Evolutionary conservation across 2,329 filamentous ascomycete genomes (phyloP).

Genomic region (Phaeosphaeriaceae sp.): DNA sequence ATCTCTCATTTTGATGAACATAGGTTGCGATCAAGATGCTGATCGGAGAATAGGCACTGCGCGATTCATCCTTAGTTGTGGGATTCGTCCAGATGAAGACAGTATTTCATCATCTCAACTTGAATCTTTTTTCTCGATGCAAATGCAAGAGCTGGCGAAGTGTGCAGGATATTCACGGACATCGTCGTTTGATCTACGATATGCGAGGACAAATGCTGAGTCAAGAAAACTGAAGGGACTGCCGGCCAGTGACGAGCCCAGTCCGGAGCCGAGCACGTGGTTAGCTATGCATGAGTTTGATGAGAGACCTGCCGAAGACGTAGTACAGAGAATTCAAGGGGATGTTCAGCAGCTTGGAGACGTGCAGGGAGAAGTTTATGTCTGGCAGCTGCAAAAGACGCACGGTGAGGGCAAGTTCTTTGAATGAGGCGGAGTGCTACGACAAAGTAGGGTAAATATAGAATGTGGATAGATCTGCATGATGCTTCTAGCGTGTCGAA

Average conservation of each 20-base stretch:
- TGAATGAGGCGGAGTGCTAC: slow-evolving; percentile 8
- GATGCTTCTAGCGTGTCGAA: too few relatives aligned
- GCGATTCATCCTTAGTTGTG: slow-evolving; percentile 23
- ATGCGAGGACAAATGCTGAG: slow-evolving; percentile 40
- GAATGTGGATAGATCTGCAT: too few relatives aligned
- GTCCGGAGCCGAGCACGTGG: slow-evolving; percentile 34
- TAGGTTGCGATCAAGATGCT: too few relatives aligned
- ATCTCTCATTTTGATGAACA: not conserved
- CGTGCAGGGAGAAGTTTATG: slow-evolving; percentile 18
- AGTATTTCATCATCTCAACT: not conserved
- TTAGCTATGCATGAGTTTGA: slow-evolving; percentile 38
- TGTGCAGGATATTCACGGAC: slow-evolving; percentile 29
- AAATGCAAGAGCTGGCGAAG: slow-evolving; percentile 19
- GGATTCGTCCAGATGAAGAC: slow-evolving; percentile 18
- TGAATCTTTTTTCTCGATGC: slow-evolving; percentile 24
- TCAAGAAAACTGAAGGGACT: slow-evolving; percentile 38
- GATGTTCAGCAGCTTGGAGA: slow-evolving; percentile 19
- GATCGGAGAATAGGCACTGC: slow-evolving; percentile 22
- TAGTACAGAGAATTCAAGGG: slow-evolving; percentile 8
- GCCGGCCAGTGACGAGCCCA: slow-evolving; percentile 27
- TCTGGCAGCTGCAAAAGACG: slow-evolving; percentile 20
- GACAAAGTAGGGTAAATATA: too few relatives aligned
- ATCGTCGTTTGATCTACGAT: slow-evolving; percentile 29
- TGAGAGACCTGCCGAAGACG: slow-evolving; percentile 9
- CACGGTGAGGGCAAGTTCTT: slow-evolving; percentile 26